Evolutionary conservation across 805 yeast species (phyloP), one percentile per base, ranked within the genome.

Genomic region (Debaryomyces maramus): DNA sequence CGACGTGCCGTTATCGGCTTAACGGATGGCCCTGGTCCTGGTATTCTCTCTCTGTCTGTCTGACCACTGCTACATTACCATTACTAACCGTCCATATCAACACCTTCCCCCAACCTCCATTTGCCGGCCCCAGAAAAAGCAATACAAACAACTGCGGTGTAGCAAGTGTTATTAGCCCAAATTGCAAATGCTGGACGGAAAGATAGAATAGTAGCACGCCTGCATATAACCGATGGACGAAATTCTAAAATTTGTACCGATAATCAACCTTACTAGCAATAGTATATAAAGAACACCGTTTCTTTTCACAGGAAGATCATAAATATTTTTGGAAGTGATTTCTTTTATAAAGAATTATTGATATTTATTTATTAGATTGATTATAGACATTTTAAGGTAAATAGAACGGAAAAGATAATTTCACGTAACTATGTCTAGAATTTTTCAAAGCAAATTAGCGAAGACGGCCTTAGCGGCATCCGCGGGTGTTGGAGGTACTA

Each of bases 401-500:
- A n/a, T n/a, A n/a, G n/a, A n/a, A n/a, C n/a, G n/a, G n/a, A n/a
- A n/a, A n/a, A n/a, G n/a, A n/a, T 11, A 24, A 7, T 24, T 24
- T n/a, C 14, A 9, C 23, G 5, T 4, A 15, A 24, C 13, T 31
- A 50, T 50, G 53, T 51, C 55, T n/a, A 49, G 47, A 32, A 45
- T 55, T 20, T 43, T 55, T 17, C 48, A 47, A 34, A 52, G 60
- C n/a, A 58, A 52, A 14, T 39, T 62, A 26, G 65, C 61, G 20
- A 65, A 65, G 46, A 47, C 61, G n/a, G 51, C 60, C 15, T 36
- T 56, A 30, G 70, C 55, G 19, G 46, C 65, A 14, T 57, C 63
- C 30, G 65, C 64, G 32, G 55, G 50, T 9, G 60, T 58, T 34
- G 75, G 72, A 34, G 67, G 61, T 31, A 48, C 65, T 13, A 56